Evolutionary conservation across 2,329 filamentous ascomycete genomes (phyloP).

Genomic region (Trichoderma endophyticum): DNA sequence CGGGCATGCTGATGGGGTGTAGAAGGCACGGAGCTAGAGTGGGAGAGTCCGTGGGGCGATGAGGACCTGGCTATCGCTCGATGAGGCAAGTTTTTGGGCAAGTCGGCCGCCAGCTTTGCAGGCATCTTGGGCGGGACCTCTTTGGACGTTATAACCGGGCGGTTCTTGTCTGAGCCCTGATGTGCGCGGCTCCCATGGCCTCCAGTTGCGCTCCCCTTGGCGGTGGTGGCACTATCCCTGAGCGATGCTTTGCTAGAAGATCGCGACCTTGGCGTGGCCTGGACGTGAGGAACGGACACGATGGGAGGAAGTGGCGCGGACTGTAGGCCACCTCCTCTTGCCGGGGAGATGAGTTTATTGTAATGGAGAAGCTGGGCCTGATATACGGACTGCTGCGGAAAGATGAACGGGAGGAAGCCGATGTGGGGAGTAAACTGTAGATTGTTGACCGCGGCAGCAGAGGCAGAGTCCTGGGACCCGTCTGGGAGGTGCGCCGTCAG

Average conservation of each 20-base stretch:
- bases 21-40: slow-evolving; percentile 89
- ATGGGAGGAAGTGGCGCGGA: slow-evolving; percentile 53
- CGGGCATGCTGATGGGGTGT: slow-evolving; percentile 88
- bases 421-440: slow-evolving; percentile 42
- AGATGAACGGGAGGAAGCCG: slow-evolving; percentile 55
- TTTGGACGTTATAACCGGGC: slow-evolving; percentile 59
- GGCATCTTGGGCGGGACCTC: slow-evolving; percentile 52
- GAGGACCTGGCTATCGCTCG: slow-evolving; percentile 29
- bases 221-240: slow-evolving; percentile 45
- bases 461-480: slow-evolving; percentile 31
- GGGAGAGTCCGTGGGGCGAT: slow-evolving; percentile 36
- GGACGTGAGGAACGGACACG: slow-evolving; percentile 54
- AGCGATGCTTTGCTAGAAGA: slow-evolving; percentile 59
- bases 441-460: slow-evolving; percentile 29
- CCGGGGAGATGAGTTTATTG: slow-evolving; percentile 61
- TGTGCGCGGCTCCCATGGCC: slow-evolving; percentile 64
- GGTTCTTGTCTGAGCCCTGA: slow-evolving; percentile 57
- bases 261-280: slow-evolving; percentile 55
- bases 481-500: slow-evolving; percentile 30
- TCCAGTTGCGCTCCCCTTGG: slow-evolving; percentile 49
- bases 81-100: slow-evolving; percentile 31
- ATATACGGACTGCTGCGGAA: slow-evolving; percentile 58
- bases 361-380: slow-evolving; percentile 63
- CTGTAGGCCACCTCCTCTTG: slow-evolving; percentile 53
- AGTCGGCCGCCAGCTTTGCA: slow-evolving; percentile 39